Base-by-base conservation (phyloP, 2,329 filamentous ascomycete genomes). In the Sphaerostilbella broomeana region DNA sequence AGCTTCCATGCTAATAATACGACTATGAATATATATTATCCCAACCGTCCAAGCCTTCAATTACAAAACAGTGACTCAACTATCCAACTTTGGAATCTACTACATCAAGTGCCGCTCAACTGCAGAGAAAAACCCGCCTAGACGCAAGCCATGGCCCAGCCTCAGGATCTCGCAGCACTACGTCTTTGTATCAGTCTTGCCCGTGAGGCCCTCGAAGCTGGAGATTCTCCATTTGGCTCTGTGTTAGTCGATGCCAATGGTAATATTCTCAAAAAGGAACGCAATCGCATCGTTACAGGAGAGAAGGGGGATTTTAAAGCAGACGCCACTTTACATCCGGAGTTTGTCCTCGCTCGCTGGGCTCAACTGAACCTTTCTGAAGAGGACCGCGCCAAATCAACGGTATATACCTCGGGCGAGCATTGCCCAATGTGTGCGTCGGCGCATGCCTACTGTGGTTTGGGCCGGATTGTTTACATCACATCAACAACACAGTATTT, bases 401-500 rank as follows among this genome's bases (percentile, higher is more conserved):
- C 54, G 2, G 53, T 63, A 3, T 63, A 63, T 36, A 63, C 61
- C 4, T 60, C 60, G 1, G 60, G 60, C 2, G 60, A 63, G 45
- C 60, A 62, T 41, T 63, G 60, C 45, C 44, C 57, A 31, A 63
- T 63, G 60, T 63, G 60, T 28, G 51, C 60, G 4, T 52, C 58
- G 2, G 58, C 58, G 1, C 60, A 63, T 25, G 60, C 55, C 1
- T 61, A 55, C 42, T 55, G 51, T 4, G 60, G 60, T 0, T 45
- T 63, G 12, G 60, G 60, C 1, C 52, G 52, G 21, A 62, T 63
- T 17, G 54, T 63, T 9, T 63, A 58, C 35, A 51, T 50, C 4
- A 49, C 54, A 2, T 62, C 59, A 0, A 51, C 59, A 6, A 40
- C 41, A 12, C 58, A 61, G 38, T 50, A 54, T 11, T 40, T 40